Evolutionary conservation across 768 basidiomycete genomes (phyloP).

Genomic region (Trametes sanguinea): DNA sequence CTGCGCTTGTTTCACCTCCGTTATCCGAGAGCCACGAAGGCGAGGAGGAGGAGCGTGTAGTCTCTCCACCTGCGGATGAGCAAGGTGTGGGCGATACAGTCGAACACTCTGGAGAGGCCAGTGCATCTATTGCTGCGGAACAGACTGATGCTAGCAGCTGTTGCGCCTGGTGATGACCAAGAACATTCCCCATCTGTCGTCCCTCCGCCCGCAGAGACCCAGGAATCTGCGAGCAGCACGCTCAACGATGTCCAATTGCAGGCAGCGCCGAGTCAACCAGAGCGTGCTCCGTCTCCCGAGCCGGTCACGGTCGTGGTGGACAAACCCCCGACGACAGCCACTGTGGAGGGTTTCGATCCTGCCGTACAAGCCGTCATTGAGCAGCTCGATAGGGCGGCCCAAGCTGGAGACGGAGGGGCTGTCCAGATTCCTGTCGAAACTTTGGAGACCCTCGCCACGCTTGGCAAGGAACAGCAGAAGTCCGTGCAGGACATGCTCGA

Average conservation of each 20-base stretch:
- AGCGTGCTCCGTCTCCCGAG: background rate
- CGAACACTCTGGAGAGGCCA: background rate
- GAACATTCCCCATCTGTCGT: constrained; percentile 1
- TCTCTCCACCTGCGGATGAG: background rate
- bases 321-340: background rate
- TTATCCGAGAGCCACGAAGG: background rate
- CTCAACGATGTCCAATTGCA: background rate
- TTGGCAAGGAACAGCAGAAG: constrained; percentile 12
- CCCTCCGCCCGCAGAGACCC: background rate
- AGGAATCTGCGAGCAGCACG: background rate
- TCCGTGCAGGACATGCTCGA: constrained; percentile 22
- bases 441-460: background rate
- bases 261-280: background rate
- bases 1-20: background rate
- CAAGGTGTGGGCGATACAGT: background rate
- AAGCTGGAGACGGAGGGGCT: constrained; percentile 11
- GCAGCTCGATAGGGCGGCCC: constrained; percentile 16
- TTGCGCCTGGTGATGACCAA: background rate
- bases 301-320: background rate
- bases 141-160: background rate
- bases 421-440: constrained; percentile 13
- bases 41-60: background rate
- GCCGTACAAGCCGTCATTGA: constrained; percentile 18
- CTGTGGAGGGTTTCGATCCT: constrained; percentile 3
- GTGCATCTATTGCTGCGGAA: background rate